Base-by-base conservation (phyloP, 805 yeast species). In the Myxozyma sirexii region DNA sequence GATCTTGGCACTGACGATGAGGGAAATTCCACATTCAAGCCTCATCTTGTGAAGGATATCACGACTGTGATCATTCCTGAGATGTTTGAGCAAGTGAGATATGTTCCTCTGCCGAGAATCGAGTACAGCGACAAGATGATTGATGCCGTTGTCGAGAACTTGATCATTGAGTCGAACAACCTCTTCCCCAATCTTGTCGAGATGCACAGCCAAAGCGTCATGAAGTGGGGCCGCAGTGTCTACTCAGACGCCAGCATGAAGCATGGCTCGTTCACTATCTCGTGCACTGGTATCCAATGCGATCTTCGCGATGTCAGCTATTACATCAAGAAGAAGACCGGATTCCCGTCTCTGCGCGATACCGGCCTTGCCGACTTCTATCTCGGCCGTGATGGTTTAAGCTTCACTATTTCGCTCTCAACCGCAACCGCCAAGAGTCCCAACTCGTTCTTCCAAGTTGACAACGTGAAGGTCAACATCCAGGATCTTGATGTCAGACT, bases 101-200 rank as follows among this genome's bases (percentile, higher is more conserved):
- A 57, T 31, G 58, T 63, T 8, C 66, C 66, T 6, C 51, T 63
- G 8, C 66, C 66, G 15, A 53, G 66, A 33, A 61, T 63, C 56
- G 66, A 63, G 46, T 61, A 61, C 29, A 41, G 43, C 15, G 65
- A 62, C 37, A 54, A 41, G 12, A 15, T 4, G 52, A 46, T 63
- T 31, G 66, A 63, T 29, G 66, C 53, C 15, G 62, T 63, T 19
- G 53, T 63, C 12, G 66, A 63, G 39, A 63, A 63, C 33, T 29
- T 63, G 44, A 60, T 63, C 12, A 33, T 63, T 35, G 59, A 63
- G 47, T 56, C 66, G 7, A 48, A 8, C 42, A 57, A 61, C 31
- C 24, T 63, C 47, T 24, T 55, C 35, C 66, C 66, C 19, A 62
- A 61, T 47, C n/a, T 61, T 13, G n/a, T 63, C 33, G 66, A 63